Conservation (phyloP, 2,329 filamentous ascomycete species). For the Madurella mycetomatis region DNA sequence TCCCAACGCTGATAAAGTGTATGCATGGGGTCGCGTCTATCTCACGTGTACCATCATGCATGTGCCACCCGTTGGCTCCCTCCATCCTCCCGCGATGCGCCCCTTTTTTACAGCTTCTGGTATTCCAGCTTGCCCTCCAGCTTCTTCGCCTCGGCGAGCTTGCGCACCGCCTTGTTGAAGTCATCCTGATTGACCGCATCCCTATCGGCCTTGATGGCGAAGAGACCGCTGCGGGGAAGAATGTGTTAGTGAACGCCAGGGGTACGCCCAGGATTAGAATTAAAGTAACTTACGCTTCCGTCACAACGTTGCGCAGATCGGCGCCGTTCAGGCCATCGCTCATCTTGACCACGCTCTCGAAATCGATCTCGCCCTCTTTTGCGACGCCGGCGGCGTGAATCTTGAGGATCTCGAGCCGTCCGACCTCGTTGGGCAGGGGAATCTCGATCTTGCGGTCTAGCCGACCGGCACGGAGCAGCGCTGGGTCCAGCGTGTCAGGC, state of each 20-base stretch:
- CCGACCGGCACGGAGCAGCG: slow-evolving; percentile 84
- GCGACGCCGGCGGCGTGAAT: slow-evolving; percentile 86
- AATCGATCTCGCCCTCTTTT: slow-evolving; percentile 93
- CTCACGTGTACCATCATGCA: not conserved
- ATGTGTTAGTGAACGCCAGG: slow-evolving; percentile 12
- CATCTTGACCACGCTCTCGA: slow-evolving; percentile 99
- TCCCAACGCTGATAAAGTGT: slow-evolving; percentile 6
- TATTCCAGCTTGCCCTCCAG: slow-evolving; percentile 97
- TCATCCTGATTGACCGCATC: slow-evolving; percentile 97
- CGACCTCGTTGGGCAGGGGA: slow-evolving; percentile 92
- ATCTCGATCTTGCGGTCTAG: slow-evolving; percentile 98
- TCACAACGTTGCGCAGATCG: slow-evolving; percentile 95
- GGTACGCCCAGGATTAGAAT: slow-evolving; percentile 23
- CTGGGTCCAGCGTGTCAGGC: slow-evolving; percentile 92
- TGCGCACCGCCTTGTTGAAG: slow-evolving; percentile 98
- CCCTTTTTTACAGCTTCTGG: slow-evolving; percentile 70
- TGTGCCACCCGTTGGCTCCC: not conserved
- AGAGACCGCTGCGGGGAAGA: slow-evolving; percentile 63
- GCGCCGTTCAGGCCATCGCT: slow-evolving; percentile 96
- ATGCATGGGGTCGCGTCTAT: not conserved
- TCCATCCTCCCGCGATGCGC: not conserved
- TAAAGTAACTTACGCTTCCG: slow-evolving; percentile 82
- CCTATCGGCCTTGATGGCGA: slow-evolving; percentile 97
- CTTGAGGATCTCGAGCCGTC: slow-evolving; percentile 93
- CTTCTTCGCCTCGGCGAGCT: slow-evolving; percentile 97